These are phyloP conservation scores for Thymus mandschuricus DNA, from an alignment of 257 asterid genomes.

Conservation along the genomic window DNA sequence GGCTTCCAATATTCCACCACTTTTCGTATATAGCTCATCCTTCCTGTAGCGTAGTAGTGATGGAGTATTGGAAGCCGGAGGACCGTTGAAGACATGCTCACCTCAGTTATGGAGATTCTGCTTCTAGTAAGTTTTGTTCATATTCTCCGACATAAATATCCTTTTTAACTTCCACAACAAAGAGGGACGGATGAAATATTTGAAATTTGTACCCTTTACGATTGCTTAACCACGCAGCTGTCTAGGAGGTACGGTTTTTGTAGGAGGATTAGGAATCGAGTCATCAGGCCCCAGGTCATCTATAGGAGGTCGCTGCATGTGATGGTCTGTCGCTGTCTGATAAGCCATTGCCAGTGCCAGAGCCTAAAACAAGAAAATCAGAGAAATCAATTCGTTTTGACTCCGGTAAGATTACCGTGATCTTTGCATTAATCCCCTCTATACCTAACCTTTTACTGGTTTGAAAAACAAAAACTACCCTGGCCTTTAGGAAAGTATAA, in stretches of 20 bases:
- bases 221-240: conserved; percentile 35
- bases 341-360: conserved; percentile 90
- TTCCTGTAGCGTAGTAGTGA: background rate
- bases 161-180: too few relatives aligned
- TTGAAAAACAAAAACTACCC: too few relatives aligned
- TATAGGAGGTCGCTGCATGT: conserved; percentile 80
- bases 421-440: too few relatives aligned
- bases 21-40: background rate
- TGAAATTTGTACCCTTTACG: too few relatives aligned
- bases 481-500: too few relatives aligned
- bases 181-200: background rate
- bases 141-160: background rate
- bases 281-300: conserved; percentile 71
- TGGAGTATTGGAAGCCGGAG: conserved; percentile 40
- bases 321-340: conserved; percentile 76
- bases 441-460: too few relatives aligned
- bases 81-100: conserved; percentile 31
- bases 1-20: conserved; percentile 43
- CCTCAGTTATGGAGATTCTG: background rate
- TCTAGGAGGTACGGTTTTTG: conserved; percentile 41
- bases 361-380: conserved; percentile 48
- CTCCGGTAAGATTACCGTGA: background rate
- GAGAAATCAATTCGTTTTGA: background rate
- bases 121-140: background rate
- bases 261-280: conserved; percentile 55